phyloP scores from a whole-genome alignment of 2,329 filamentous ascomycete species.

The Ophiostoma ips region DNA sequence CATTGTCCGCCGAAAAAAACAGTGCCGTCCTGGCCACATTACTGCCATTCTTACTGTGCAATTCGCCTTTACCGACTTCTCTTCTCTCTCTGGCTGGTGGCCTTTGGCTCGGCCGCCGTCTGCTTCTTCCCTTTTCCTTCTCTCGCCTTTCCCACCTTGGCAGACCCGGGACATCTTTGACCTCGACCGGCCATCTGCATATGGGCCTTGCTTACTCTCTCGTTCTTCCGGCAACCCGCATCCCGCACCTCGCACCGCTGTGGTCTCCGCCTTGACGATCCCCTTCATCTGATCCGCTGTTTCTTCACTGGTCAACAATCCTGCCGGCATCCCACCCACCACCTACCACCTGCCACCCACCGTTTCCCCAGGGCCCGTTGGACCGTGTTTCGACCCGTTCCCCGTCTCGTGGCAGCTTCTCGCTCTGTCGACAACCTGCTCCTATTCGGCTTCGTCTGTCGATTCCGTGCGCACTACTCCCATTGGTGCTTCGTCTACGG shows the following conservation, averaged over 20 bases:
- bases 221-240: background rate
- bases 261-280: constrained; percentile 1
- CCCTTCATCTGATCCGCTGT: background rate
- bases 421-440: background rate
- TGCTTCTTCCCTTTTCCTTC: background rate
- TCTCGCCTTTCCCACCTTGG: background rate
- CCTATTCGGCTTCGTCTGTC: background rate
- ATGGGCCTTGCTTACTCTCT: background rate
- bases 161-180: background rate
- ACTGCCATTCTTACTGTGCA: constrained; percentile 6
- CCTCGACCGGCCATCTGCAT: background rate
- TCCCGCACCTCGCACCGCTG: background rate
- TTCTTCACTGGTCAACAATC: background rate
- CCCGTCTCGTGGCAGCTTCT: too few species aligned
- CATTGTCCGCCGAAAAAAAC: constrained; percentile 2
- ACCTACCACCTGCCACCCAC: background rate
- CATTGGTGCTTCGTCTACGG: background rate
- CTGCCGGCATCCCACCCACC: background rate
- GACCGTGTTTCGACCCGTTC: background rate
- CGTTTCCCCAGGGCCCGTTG: background rate
- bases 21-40: constrained; percentile 1
- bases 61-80: constrained; percentile 1
- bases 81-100: too few species aligned
- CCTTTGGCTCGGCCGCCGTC: background rate
- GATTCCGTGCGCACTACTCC: too few species aligned